Base-by-base conservation (phyloP, 2,329 filamentous ascomycete genomes). In the Cytospora paraplurivora region DNA sequence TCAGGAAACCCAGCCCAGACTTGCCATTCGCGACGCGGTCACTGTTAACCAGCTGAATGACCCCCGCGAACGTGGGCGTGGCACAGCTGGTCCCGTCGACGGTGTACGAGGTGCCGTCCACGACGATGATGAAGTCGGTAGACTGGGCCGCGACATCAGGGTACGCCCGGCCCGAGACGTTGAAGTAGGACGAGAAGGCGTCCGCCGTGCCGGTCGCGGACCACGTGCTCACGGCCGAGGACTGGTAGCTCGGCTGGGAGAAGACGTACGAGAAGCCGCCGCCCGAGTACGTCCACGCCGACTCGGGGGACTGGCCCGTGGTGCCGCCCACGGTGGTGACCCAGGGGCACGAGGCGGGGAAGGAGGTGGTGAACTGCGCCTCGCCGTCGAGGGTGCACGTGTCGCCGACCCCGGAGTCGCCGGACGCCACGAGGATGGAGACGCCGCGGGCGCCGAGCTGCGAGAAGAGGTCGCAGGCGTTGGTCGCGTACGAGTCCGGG, bases 391-490 rank as follows among this genome's bases (percentile, higher is more conserved):
- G 64, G 21, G 67, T 66, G 19, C 66, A 69, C 7, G 37, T 13
- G 12, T 66, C 62, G 41, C 73, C 75, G 1, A 77, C 72, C 0
- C 78, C 78, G 3, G 68, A 59, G 68, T 92, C 88, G 5, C 89
- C 89, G 8, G 82, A 84, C 15, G 83, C 81, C 67, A 87, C 85
- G 58, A 92, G 78, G 21, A 91, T 78, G 0, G 86, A 85, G 19
- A 90, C 84, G 38, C 89, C 89, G 15, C 88, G 83, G 0, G 85
- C 81, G 32, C 86, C 87, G 6, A 92, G 81, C 66, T 88, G 85
- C 44, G 80, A 80, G 74, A 90, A 90, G 37, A 86, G 82, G 62
- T 83, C 79, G 69, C 83, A 81, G 19, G 77, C 73, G 8, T 75
- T 73, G 21, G 69, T 78, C 11, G 85, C 82, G 71, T 90, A 90